Evolutionary conservation across 169 alveolate species (phyloP), one percentile per base, ranked within the genome.

Genomic region (Perkinsus olseni): DNA sequence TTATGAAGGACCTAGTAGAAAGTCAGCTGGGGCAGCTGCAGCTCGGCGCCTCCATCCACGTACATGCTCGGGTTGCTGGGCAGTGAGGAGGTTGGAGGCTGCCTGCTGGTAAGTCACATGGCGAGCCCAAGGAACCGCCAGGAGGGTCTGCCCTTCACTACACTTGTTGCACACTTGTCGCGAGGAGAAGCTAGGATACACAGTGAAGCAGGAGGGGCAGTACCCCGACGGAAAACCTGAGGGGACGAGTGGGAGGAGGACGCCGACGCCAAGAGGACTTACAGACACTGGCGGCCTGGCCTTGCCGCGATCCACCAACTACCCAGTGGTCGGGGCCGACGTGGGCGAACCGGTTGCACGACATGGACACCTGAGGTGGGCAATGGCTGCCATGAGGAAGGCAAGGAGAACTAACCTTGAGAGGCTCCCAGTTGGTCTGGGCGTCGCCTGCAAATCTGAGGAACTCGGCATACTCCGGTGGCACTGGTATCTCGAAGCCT

Each of bases 251-350:
- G 62, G 62, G 62, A 17, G 17, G 62, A 17, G 62, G 62, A 6
- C 24, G 62, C 62, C 6, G 62, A 6, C 24, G 6, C 62, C 82
- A 62, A 4, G 1, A 24, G 82, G 11, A 3, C 82, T 28, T 62
- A 62, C 82, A 62, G 82, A 62, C 82, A 28, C 82, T 62, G 37
- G 82, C 82, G 82, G 82, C 82, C 82, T 62, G 82, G 82, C 82
- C 82, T 62, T 62, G 82, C 8, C 82, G 82, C 1, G 82, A 62
- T 3, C 82, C 82, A 21, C 82, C 82, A 24, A 62, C 82, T 4
- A 62, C 82, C 82, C 82, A 62, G 82, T 62, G 82, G 34, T 62
- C 82, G 31, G 82, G 82, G 10, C 82, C 82, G 17, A 62, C 82
- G 82, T 62, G 13, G 82, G 82, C 82, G 82, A 62, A 62, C 28